phyloP scores from a whole-genome alignment of 495 filamentous ascomycete species.

The Platismatia glauca region DNA sequence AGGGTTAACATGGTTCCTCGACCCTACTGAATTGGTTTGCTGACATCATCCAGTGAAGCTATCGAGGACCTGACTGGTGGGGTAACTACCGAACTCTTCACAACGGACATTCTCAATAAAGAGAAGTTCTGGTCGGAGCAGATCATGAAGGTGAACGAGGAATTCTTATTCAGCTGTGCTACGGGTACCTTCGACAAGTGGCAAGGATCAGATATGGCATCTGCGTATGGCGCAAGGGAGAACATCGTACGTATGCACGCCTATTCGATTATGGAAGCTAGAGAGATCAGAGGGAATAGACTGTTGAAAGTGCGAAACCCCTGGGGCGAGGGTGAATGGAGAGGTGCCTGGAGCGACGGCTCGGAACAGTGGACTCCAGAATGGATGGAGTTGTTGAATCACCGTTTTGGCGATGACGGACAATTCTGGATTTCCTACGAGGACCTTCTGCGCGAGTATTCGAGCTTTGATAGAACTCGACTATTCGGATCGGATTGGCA shows the following conservation, averaged over 20 bases:
- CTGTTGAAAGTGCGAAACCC: constrained; percentile 75
- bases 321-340: constrained; percentile 82
- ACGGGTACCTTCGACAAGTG: constrained; percentile 55
- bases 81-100: constrained; percentile 71
- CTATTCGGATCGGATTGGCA: constrained; percentile 80
- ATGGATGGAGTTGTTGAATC: constrained; percentile 70
- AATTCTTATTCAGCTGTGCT: constrained; percentile 80
- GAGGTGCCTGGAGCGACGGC: constrained; percentile 75
- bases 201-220: constrained; percentile 38
- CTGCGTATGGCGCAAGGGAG: constrained; percentile 42
- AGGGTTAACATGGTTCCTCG: constrained; percentile 36
- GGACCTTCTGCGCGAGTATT: constrained; percentile 76
- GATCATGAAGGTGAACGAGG: constrained; percentile 72
- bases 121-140: constrained; percentile 85
- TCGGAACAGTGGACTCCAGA: constrained; percentile 87
- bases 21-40: neutral
- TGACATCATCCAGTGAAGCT: constrained; percentile 50
- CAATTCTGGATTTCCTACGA: constrained; percentile 68
- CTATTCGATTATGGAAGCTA: constrained; percentile 79
- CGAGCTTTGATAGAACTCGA: constrained; percentile 77
- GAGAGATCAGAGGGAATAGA: constrained; percentile 63
- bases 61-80: constrained; percentile 92
- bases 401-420: constrained; percentile 70
- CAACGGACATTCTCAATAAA: constrained; percentile 77
- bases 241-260: constrained; percentile 78